phyloP scores from a whole-genome alignment of 331 rosid species.

The Stylosanthes scabra region DNA sequence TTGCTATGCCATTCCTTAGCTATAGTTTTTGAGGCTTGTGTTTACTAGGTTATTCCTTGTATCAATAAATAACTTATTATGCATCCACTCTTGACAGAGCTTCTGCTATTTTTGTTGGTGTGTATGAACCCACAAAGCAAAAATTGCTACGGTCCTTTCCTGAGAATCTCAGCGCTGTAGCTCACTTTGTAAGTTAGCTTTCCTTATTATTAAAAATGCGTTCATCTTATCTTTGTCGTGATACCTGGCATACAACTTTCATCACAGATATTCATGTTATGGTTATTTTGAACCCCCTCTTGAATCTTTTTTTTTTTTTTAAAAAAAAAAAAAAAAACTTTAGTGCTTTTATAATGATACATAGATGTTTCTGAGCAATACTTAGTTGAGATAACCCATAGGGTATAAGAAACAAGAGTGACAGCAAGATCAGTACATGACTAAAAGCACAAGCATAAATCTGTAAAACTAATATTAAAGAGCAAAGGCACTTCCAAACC shows the following conservation, averaged over 20 bases:
- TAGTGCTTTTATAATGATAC: conserved; percentile 1
- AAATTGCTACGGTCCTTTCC: conserved; percentile 50
- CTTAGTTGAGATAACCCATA: conserved; percentile 28
- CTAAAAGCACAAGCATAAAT: background rate
- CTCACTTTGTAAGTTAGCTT: conserved; percentile 56
- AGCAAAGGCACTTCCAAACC: conserved; percentile 8
- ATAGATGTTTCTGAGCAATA: conserved; percentile 13
- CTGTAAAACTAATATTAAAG: conserved; percentile 13
- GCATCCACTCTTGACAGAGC: conserved; percentile 45
- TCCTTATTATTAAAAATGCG: background rate
- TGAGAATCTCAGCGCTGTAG: conserved; percentile 51
- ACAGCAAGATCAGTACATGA: background rate
- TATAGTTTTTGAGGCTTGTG: conserved; percentile 1
- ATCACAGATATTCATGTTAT: conserved; percentile 9
- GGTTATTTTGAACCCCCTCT: background rate
- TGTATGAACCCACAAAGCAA: conserved; percentile 58
- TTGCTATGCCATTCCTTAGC: background rate
- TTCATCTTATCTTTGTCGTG: background rate
- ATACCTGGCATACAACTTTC: conserved; percentile 22
- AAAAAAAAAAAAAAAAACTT: too few relatives aligned
- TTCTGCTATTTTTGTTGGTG: conserved; percentile 62
- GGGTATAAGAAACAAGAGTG: conserved; percentile 23
- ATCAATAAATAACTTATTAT: conserved; percentile 22
- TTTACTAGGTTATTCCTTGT: background rate
- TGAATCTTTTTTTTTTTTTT: background rate